Evolutionary conservation across 768 basidiomycete genomes (phyloP), one percentile per base, ranked within the genome.

Genomic region (Lactifluus subvellereus): DNA sequence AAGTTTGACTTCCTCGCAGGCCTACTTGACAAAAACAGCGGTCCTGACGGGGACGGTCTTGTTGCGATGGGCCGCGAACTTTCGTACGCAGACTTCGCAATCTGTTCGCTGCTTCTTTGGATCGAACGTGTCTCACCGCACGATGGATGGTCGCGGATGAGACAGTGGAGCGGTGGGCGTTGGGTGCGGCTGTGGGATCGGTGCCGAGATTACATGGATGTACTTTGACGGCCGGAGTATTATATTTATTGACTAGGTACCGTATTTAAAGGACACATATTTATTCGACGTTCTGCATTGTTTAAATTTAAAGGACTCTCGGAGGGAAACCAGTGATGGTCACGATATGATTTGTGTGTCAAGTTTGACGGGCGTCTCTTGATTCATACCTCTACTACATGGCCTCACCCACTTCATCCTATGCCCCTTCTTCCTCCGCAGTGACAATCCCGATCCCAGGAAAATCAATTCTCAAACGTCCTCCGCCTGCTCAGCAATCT

Each of bases 401-500:
- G 69, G 70, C 73, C 59, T 63, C 71, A 51, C 69, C 76, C 20
- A 71, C 73, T 37, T 80, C 85, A 40, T 86, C 84, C 38, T 79
- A 79, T 68, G 81, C 84, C 33, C 86, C 89, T 35, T 90, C 89
- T 16, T 88, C 89, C 59, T 90, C 89, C 0, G 88, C 89, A 20
- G 88, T 90, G 38, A 88, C 87, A 33, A 89, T 92, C 64, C 86
- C 84, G 18, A 84, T 84, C 9, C 87, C 88, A 8, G 90, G 90
- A 35, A 89, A 86, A 74, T 87, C 87, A 8, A 93, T 93, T 64
- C 79, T 93, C 61, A 93, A 92, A 72, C 81, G 81, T 10, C 88
- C 91, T 22, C 82, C 87, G 27, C 87, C 85, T 3, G 72, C 80
- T 4, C 88, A 85, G 67, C 81, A 81, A 11, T 84, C 86, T 10